A percentile compares a stretch with the other conserved stretches of the same genome.
Conservation (phyloP, 305 asterid species). For the Fraxinus platypoda region DNA sequence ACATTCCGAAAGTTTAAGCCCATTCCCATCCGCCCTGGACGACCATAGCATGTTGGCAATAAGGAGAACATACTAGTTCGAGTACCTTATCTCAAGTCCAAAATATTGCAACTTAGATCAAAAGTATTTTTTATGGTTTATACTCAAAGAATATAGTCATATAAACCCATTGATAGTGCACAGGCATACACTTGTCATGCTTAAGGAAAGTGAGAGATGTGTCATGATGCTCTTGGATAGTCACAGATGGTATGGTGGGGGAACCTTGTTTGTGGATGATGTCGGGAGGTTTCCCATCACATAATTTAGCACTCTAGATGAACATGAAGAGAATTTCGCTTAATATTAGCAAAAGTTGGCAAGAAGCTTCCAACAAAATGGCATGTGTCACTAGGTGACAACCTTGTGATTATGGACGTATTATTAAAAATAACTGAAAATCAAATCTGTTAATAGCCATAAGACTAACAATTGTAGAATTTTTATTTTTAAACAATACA, state of each 20-base stretch:
- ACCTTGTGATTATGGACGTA: neutral
- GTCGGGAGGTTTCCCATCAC: neutral
- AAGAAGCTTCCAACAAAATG: neutral
- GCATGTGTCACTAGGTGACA: neutral
- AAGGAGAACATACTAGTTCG: neutral
- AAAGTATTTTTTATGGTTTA: neutral
- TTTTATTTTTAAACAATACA: neutral
- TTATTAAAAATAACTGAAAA: neutral
- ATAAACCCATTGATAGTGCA: neutral
- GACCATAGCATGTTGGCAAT: neutral
- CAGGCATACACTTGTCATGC: neutral
- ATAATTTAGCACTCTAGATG: neutral
- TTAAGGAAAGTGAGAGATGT: neutral
- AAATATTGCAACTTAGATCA: neutral
- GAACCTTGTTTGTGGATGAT: neutral
- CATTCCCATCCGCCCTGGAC: neutral
- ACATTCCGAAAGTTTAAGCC: neutral
- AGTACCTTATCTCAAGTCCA: neutral
- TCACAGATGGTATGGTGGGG: neutral
- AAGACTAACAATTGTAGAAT: neutral
- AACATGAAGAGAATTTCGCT: neutral
- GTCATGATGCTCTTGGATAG: neutral
- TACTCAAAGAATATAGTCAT: neutral
- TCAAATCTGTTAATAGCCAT: neutral
- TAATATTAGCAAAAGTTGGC: neutral